Base-by-base conservation (phyloP, 257 asterid genomes). In the Osmanthus fragrans region DNA sequence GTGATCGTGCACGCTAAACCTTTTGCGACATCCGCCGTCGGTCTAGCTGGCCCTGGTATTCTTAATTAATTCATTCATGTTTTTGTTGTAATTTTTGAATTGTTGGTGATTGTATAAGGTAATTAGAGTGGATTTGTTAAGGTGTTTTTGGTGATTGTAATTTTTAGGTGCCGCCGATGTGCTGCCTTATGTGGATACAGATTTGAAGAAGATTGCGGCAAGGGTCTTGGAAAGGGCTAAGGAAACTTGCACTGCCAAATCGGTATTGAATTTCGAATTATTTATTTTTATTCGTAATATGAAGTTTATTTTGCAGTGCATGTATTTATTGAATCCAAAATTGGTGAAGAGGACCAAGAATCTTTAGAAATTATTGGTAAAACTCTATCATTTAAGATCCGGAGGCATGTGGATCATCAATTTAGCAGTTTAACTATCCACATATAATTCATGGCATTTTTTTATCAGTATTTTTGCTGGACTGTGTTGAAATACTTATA, bases 21-120 rank as follows among this genome's bases (percentile, higher is more conserved):
- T 58, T 76, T 85, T 8, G 86, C 95, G 5, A 11, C 80, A 11
- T 37, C 86, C 65, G 90, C 89, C 79, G 69, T 92, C 76, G 96
- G 96, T 70, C 71, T 91, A 73, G 79, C 83, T 80, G 97, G 95
- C n/a, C 96, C 97, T 19, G 96, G 98, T 88, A 87, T 47, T 60
- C 15, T 21, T 10, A 60, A 23, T 23, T 23, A 19, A 54, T n/a
- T n/a, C 25, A 23, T 58, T 58, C 30, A n/a, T 58, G 2, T 9
- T 1, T 30, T 39, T 39, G 45, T 10, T 39, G 45, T 9, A 39
- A 39, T 39, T 40, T 7, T 60, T 23, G 32, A 21, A 60, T 23
- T 8, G 13, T 10, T 23, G 25, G 18, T 21, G 67, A 23, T 60
- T 60, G 13, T 60, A 1, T 37, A 21, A 9, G 3, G 36, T 4